Evolutionary conservation across 2,329 filamentous ascomycete species (phyloP).

Genomic region (Conoideocrella luteorostrata): DNA sequence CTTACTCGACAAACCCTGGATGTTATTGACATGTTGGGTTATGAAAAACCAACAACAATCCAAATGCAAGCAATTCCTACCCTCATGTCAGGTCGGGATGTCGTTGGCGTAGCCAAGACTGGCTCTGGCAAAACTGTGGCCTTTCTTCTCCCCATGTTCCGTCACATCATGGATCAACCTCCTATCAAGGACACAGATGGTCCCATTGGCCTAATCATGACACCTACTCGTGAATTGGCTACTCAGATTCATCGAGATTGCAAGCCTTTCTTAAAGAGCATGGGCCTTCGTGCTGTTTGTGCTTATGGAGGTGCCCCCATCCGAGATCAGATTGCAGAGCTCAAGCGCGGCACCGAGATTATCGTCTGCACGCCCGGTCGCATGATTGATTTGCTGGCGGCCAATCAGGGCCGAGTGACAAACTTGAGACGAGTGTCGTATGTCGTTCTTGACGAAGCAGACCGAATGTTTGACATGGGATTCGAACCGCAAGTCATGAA

Average conservation of each 20-base stretch:
- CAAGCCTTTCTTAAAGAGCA: constrained; percentile 85
- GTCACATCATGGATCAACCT: constrained; percentile 91
- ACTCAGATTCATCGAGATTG: constrained; percentile 92
- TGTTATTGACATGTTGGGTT: constrained; percentile 74
- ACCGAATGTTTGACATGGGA: constrained; percentile 99
- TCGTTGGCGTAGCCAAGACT: constrained; percentile 94
- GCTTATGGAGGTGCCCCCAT: constrained; percentile 94
- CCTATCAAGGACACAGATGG: constrained; percentile 79
- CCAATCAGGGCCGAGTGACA: constrained; percentile 89
- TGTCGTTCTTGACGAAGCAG: constrained; percentile 91
- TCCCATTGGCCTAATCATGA: constrained; percentile 82
- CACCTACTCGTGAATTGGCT: constrained; percentile 87
- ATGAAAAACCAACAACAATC: constrained; percentile 85
- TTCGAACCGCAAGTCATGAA: constrained; percentile 98
- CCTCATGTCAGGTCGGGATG: constrained; percentile 92
- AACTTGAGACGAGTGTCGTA: constrained; percentile 87
- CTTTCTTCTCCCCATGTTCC: constrained; percentile 93
- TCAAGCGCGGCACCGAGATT: constrained; percentile 92
- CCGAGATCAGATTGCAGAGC: constrained; percentile 92
- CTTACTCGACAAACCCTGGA: constrained; percentile 81
- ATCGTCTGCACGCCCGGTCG: constrained; percentile 92
- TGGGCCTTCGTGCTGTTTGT: constrained; percentile 80
- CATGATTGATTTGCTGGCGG: constrained; percentile 89
- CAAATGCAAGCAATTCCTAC: constrained; percentile 92
- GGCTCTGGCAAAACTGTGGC: constrained; percentile 97